Conservation (phyloP, 768 basidiomycete species). For the Tremella fuciformis region DNA sequence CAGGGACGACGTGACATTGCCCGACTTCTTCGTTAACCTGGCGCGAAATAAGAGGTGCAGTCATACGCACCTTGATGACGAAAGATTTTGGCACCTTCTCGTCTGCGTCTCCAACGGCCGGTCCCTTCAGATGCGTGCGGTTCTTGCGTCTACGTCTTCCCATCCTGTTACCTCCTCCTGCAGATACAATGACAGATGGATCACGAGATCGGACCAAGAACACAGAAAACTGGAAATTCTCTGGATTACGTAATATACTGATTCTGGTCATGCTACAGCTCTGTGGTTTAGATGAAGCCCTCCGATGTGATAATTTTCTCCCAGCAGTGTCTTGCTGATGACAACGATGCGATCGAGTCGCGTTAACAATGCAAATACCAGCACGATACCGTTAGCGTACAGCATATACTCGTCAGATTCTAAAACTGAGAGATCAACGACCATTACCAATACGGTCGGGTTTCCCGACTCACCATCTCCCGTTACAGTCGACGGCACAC, state of each 20-base stretch:
- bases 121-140: slow-evolving; percentile 50
- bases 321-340: slow-evolving; percentile 78
- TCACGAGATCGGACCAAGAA: too few species aligned
- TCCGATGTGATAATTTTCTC: slow-evolving; percentile 77
- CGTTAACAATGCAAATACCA: slow-evolving; percentile 57
- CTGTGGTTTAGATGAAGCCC: slow-evolving; percentile 21
- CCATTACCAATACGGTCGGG: slow-evolving; percentile 2
- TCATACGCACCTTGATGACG: slow-evolving; percentile 66
- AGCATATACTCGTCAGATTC: slow-evolving; percentile 72
- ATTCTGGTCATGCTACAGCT: too few species aligned
- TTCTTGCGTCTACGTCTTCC: slow-evolving; percentile 49
- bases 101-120: slow-evolving; percentile 39
- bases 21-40: slow-evolving; percentile 57
- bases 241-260: too few species aligned
- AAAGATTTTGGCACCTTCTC: slow-evolving; percentile 75
- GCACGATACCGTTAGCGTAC: slow-evolving; percentile 54
- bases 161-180: slow-evolving; percentile 23
- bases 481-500: slow-evolving; percentile 67
- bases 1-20: slow-evolving; percentile 81
- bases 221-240: too few species aligned
- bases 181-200: too few species aligned
- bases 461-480: slow-evolving; percentile 54
- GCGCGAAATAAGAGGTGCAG: not conserved
- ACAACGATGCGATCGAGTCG: slow-evolving; percentile 75
- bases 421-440: slow-evolving; percentile 55